phyloP scores from a whole-genome alignment of 352 stramenopile species.

The Hyaloperonospora brassicae region DNA sequence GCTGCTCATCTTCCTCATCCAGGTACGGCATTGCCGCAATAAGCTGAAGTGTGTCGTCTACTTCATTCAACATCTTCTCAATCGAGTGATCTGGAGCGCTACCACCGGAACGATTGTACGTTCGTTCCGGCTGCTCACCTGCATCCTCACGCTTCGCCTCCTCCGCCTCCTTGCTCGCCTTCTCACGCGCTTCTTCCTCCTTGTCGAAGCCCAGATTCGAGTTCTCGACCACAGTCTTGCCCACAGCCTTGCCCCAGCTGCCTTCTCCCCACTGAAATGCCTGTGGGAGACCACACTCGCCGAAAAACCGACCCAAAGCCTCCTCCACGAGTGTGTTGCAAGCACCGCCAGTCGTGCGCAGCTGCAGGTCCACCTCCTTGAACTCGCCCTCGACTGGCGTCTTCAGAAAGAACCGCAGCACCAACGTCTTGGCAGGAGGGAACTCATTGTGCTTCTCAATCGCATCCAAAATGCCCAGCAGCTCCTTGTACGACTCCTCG shows the following conservation, averaged over 20 bases:
- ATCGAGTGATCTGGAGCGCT: background rate
- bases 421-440: slow-evolving; percentile 57
- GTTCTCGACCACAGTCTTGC: slow-evolving; percentile 50
- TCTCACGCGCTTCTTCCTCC: slow-evolving; percentile 38
- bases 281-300: slow-evolving; percentile 47
- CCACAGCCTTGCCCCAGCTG: slow-evolving; percentile 62
- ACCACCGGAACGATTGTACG: slow-evolving; percentile 39
- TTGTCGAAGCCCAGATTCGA: slow-evolving; percentile 59
- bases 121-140: slow-evolving; percentile 3
- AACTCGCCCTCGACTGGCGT: slow-evolving; percentile 60
- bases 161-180: slow-evolving; percentile 5
- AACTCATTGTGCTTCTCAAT: slow-evolving; percentile 78
- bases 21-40: slow-evolving; percentile 62
- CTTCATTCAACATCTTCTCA: slow-evolving; percentile 13
- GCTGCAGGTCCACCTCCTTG: slow-evolving; percentile 52
- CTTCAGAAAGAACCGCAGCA: slow-evolving; percentile 64
- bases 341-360: slow-evolving; percentile 64
- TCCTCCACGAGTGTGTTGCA: slow-evolving; percentile 76
- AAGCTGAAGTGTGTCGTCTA: slow-evolving; percentile 64
- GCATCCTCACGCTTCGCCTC: background rate
- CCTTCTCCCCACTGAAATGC: slow-evolving; percentile 68
- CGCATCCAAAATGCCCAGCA: slow-evolving; percentile 71
- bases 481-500: slow-evolving; percentile 73
- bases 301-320: slow-evolving; percentile 62
- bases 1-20: slow-evolving; percentile 56